Base-by-base conservation (phyloP, 2,329 filamentous ascomycete species). In the Zymoseptoria crescenta region DNA sequence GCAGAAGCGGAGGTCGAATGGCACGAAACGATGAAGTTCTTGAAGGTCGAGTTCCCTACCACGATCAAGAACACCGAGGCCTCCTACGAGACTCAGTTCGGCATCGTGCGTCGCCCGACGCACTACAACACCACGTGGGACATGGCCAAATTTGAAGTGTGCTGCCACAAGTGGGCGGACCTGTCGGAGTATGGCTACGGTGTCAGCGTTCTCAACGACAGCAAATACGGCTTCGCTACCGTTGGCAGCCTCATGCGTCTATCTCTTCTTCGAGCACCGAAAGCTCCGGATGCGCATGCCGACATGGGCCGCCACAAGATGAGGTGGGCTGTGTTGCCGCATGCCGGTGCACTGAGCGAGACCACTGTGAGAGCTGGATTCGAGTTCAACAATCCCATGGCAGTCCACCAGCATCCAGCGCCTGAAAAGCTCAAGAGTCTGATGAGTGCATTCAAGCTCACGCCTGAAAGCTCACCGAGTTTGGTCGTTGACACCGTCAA, bases 61-160 rank as follows among this genome's bases (percentile, higher is more conserved):
- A 87, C 95, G 69, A 82, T 97, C 63, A 84, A 86, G 66, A 96
- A 93, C 75, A 96, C 88, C 0, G 91, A 96, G 75, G 94, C 94
- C 30, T 89, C 86, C 10, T 99, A 99, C 73, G 94, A 99, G 75
- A 96, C 91, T 7, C 92, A 96, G 69, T 97, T 90, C 70, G 93
- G 93, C 67, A 85, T 96, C 66, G 87, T 94, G 63, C 85, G 85
- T 66, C 84, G 94, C 29, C 93, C 94, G 2, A 99, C 94, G 0
- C 94, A 99, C 76, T 97, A 96, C 82, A 99, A 99, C 77, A 99
- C 94, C 2, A 88, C 84, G 66, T 96, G 91, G 91, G 91, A 96
- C 71, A 96, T 96, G 91, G 92, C 92, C 70, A 96, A 96, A 70
- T 96, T 96, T 68, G 92, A 96, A 77, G 92, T 96, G 55, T 96